A percentile compares a stretch with the other conserved stretches of the same genome.
phyloP scores from a whole-genome alignment of 2,329 filamentous ascomycete species.

The Dichotomopilus funicola region DNA sequence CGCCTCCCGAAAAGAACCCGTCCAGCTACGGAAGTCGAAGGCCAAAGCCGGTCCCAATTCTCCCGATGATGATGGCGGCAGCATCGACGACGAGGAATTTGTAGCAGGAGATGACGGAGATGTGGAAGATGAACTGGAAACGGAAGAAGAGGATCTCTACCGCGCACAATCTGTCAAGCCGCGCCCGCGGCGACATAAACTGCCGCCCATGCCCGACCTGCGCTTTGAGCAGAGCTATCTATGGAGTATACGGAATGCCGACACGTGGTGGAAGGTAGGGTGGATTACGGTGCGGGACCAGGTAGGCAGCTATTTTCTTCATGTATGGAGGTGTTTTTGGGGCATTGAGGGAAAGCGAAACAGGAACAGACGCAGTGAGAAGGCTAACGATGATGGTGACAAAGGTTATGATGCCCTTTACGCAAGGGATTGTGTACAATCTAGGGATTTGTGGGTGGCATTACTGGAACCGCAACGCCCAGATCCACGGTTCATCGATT shows the following conservation, averaged over 20 bases:
- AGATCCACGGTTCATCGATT: slow-evolving; percentile 66
- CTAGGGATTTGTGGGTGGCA: slow-evolving; percentile 81
- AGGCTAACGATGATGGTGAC: background rate
- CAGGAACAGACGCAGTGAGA: background rate
- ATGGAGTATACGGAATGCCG: slow-evolving; percentile 73
- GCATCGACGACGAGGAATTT: slow-evolving; percentile 38
- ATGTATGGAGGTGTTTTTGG: background rate
- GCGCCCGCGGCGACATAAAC: slow-evolving; percentile 41
- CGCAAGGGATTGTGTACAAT: slow-evolving; percentile 86
- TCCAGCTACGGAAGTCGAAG: slow-evolving; percentile 29
- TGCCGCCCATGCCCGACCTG: slow-evolving; percentile 73
- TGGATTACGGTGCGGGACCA: slow-evolving; percentile 88
- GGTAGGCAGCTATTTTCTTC: slow-evolving; percentile 40
- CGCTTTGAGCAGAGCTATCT: slow-evolving; percentile 98
- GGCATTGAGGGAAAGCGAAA: background rate
- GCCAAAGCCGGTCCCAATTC: slow-evolving; percentile 31
- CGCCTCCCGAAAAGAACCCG: slow-evolving; percentile 59
- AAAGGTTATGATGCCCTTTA: slow-evolving; percentile 75
- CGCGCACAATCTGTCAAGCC: slow-evolving; percentile 27
- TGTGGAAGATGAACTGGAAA: slow-evolving; percentile 47
- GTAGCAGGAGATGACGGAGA: background rate
- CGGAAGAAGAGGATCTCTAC: slow-evolving; percentile 36
- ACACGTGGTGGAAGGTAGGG: slow-evolving; percentile 70
- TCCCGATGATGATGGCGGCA: slow-evolving; percentile 53
- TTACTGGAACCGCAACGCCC: slow-evolving; percentile 75